Conservation (phyloP, 768 basidiomycete species). For the Suillus tomentosus region DNA sequence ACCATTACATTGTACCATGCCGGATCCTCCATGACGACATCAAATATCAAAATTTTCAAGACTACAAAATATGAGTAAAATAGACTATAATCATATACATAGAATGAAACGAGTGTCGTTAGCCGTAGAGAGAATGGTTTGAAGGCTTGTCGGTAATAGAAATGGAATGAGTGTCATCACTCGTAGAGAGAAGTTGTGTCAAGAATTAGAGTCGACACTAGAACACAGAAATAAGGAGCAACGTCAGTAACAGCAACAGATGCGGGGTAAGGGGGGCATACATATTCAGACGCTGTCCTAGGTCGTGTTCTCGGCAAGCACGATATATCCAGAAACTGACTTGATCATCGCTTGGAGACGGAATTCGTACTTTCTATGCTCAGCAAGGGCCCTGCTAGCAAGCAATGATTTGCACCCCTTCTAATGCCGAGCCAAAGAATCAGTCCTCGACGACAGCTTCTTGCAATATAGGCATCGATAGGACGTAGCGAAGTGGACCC, state of each 20-base stretch:
- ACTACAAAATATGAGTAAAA: too few relatives aligned
- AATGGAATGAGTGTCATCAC: neutral
- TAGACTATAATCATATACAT: too few relatives aligned
- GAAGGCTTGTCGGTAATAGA: too few relatives aligned
- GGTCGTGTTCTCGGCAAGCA: neutral
- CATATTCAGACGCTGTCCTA: neutral
- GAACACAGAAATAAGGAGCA: neutral
- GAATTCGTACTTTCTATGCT: neutral
- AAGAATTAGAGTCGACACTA: neutral
- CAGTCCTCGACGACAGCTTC: neutral
- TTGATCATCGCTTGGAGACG: fast-evolving
- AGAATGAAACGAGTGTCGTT: too few relatives aligned
- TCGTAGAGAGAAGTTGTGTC: neutral
- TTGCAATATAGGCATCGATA: neutral
- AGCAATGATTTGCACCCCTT: neutral
- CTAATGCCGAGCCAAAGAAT: neutral
- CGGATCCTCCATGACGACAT: too few relatives aligned
- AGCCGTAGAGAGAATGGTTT: too few relatives aligned
- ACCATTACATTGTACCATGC: too few relatives aligned
- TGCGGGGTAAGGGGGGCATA: neutral
- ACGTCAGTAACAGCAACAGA: neutral
- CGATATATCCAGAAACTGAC: neutral
- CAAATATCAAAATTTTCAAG: too few relatives aligned
- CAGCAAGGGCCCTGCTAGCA: neutral
- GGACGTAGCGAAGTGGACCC: neutral